A percentile compares a stretch with the other conserved stretches of the same genome.
These are phyloP conservation scores for Colletotrichum orchidophilum DNA, from an alignment of 2,329 filamentous ascomycete species.

Conservation along the genomic window DNA sequence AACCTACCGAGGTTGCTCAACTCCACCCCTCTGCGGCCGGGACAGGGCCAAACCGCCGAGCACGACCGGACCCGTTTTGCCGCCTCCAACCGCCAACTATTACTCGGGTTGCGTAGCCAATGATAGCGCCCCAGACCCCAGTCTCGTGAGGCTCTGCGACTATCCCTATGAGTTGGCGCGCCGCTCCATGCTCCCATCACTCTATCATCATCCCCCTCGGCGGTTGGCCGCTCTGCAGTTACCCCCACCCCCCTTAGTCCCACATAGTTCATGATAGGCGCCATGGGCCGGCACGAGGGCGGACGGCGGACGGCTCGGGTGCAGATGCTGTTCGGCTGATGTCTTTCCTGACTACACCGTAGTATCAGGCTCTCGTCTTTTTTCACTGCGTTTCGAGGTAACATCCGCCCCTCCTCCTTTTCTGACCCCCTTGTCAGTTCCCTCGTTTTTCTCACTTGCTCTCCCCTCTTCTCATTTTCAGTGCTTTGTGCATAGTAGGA, in stretches of 20 bases:
- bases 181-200: background rate
- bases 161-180: background rate
- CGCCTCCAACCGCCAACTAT: background rate
- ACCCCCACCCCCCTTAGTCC: background rate
- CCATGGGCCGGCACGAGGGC: conserved; percentile 12
- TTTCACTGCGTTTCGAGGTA: background rate
- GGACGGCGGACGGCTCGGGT: background rate
- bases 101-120: background rate
- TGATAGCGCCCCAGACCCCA: background rate
- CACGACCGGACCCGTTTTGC: background rate
- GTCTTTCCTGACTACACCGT: background rate
- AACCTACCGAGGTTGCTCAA: background rate
- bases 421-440: background rate
- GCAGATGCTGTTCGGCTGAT: background rate
- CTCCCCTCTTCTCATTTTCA: background rate
- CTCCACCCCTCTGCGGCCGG: background rate
- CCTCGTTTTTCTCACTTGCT: background rate
- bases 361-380: background rate
- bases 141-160: background rate
- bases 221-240: no score
- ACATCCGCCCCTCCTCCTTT: background rate
- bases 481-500: background rate
- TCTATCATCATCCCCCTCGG: background rate
- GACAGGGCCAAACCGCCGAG: background rate
- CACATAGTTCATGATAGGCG: background rate